These are phyloP conservation scores for Ramaria rubella DNA, from an alignment of 768 basidiomycete genomes.

Conservation along the genomic window DNA sequence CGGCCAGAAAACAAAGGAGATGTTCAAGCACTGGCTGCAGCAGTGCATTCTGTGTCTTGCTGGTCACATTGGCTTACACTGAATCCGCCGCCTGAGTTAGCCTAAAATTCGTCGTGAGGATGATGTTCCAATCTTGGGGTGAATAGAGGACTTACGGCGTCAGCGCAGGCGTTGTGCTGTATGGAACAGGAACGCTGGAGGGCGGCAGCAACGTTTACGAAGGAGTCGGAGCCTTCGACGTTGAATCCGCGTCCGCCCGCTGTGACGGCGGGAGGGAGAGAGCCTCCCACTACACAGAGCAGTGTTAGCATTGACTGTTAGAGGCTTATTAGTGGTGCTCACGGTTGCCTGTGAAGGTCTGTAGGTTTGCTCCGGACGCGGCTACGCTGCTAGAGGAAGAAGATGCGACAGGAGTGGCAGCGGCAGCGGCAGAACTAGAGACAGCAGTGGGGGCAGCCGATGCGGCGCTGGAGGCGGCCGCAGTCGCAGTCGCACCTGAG, in stretches of 20 bases:
- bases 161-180: slow-evolving; percentile 50
- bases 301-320: not conserved
- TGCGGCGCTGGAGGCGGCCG: too few species aligned
- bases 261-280: slow-evolving; percentile 40
- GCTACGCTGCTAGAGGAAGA: not conserved
- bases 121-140: too few species aligned
- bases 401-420: not conserved
- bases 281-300: slow-evolving; percentile 28
- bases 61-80: too few species aligned
- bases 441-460: too few species aligned
- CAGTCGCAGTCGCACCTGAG: too few species aligned
- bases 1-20: too few species aligned
- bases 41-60: too few species aligned
- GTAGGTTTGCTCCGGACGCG: slow-evolving; percentile 33
- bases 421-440: too few species aligned
- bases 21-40: too few species aligned
- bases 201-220: slow-evolving; percentile 43
- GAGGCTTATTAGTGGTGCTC: slow-evolving; percentile 13
- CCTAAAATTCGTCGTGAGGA: too few species aligned
- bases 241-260: slow-evolving; percentile 43
- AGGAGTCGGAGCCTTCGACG: slow-evolving; percentile 34
- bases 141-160: too few species aligned
- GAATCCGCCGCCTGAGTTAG: too few species aligned
- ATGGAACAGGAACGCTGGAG: slow-evolving; percentile 53
- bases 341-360: slow-evolving; percentile 47